phyloP scores from a whole-genome alignment of 2,329 filamentous ascomycete species.

The Epichloe amarillans region DNA sequence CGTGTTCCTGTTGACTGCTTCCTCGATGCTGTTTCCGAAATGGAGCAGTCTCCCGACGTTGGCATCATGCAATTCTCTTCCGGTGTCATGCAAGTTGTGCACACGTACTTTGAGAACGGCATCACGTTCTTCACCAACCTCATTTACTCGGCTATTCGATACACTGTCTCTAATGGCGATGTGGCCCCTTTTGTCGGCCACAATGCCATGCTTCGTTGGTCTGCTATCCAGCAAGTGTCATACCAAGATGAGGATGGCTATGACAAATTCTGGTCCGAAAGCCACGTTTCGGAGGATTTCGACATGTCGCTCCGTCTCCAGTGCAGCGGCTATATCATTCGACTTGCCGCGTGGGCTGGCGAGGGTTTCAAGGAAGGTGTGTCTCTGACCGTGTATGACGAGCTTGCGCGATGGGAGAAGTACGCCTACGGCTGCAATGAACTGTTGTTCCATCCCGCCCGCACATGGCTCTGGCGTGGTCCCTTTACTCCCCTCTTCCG shows the following conservation, averaged over 20 bases:
- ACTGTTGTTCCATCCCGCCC: slow-evolving; percentile 65
- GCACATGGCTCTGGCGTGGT: slow-evolving; percentile 57
- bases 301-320: slow-evolving; percentile 71
- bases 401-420: slow-evolving; percentile 76
- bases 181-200: slow-evolving; percentile 72
- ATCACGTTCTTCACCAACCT: slow-evolving; percentile 62
- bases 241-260: slow-evolving; percentile 58
- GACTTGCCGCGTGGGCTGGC: slow-evolving; percentile 58
- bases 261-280: slow-evolving; percentile 73
- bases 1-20: slow-evolving; percentile 67
- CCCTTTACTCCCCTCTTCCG: slow-evolving; percentile 72
- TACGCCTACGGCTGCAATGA: slow-evolving; percentile 78
- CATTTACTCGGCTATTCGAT: slow-evolving; percentile 65
- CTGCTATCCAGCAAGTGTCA: slow-evolving; percentile 58
- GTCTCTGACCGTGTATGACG: slow-evolving; percentile 73
- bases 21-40: slow-evolving; percentile 66
- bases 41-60: slow-evolving; percentile 68
- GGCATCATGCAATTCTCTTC: slow-evolving; percentile 69
- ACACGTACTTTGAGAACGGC: slow-evolving; percentile 59
- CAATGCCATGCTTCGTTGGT: slow-evolving; percentile 65
- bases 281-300: slow-evolving; percentile 69
- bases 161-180: slow-evolving; percentile 64
- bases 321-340: slow-evolving; percentile 57
- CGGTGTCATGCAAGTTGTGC: slow-evolving; percentile 65
- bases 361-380: slow-evolving; percentile 76